Percentiles rank a stretch among this genome's conserved stretches.
phyloP scores from a whole-genome alignment of 257 asterid species.

The Apocynum venetum region DNA sequence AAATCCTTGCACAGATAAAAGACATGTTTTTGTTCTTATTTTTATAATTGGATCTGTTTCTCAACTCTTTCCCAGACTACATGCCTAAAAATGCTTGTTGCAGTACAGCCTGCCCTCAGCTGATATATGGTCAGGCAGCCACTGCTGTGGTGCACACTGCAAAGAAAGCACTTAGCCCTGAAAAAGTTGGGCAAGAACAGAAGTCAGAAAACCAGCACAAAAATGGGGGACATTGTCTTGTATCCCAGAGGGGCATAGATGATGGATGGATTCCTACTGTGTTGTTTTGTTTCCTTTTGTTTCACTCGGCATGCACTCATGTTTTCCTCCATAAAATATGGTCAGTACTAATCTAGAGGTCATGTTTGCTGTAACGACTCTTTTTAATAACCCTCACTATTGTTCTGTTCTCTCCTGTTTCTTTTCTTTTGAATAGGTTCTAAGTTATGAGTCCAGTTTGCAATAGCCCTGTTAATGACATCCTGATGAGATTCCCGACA shows the following conservation, averaged over 20 bases:
- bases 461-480: no score
- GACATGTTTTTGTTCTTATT: not conserved
- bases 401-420: no score
- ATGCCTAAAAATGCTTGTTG: not conserved
- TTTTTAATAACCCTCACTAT: no score
- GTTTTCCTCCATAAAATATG: not conserved
- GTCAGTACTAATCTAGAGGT: not conserved
- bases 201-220: slow-evolving; percentile 3
- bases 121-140: slow-evolving; percentile 1
- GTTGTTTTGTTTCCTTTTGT: not conserved
- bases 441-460: not conserved
- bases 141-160: slow-evolving; percentile 1
- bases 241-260: not conserved
- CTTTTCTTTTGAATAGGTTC: not conserved
- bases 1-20: no score
- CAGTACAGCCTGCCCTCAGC: not conserved
- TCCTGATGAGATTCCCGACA: no score
- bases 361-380: no score
- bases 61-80: not conserved
- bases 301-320: not conserved
- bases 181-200: not conserved
- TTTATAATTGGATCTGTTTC: not conserved
- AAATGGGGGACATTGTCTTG: slow-evolving; percentile 8
- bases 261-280: not conserved
- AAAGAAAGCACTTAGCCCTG: slow-evolving; percentile 2